Percentiles rank a stretch among this genome's conserved stretches.
Evolutionary conservation across 352 stramenopile genomes (phyloP).

Genomic region (Phytophthora pini): DNA sequence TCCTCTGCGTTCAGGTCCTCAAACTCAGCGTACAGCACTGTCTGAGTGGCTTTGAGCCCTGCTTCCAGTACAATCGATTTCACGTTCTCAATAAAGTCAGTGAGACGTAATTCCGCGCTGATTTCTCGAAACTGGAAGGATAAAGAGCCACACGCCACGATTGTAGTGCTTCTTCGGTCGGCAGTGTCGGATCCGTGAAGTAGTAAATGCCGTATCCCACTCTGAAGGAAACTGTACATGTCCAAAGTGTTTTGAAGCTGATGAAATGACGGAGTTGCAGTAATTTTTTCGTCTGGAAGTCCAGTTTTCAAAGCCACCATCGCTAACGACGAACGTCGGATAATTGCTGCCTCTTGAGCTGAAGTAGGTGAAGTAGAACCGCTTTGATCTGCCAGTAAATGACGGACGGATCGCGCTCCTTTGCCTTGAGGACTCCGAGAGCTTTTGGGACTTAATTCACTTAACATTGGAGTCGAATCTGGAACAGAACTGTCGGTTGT

Average conservation of each 20-base stretch:
- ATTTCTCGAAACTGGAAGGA: conserved; percentile 67
- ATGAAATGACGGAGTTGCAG: conserved; percentile 31
- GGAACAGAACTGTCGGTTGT: conserved; percentile 2
- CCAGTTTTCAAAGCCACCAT: conserved; percentile 33
- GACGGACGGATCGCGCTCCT: conserved; percentile 13
- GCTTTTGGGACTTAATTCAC: conserved; percentile 8
- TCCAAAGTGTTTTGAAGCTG: conserved; percentile 65
- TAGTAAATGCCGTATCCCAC: conserved; percentile 45
- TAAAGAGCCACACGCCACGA: conserved; percentile 58
- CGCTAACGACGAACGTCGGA: conserved; percentile 36
- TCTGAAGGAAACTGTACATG: conserved; percentile 57
- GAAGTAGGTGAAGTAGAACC: not conserved
- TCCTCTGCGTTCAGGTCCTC: conserved; percentile 51
- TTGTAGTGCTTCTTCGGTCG: conserved; percentile 47
- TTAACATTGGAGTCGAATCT: not conserved
- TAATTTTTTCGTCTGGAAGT: conserved; percentile 40
- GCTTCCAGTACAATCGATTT: conserved; percentile 56
- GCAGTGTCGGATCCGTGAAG: conserved; percentile 51
- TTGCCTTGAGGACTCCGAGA: conserved; percentile 17
- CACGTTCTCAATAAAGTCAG: conserved; percentile 54
- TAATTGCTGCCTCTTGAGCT: conserved; percentile 12
- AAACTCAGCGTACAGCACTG: conserved; percentile 61
- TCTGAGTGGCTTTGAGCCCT: conserved; percentile 56
- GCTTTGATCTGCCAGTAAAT: conserved; percentile 6
- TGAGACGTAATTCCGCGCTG: conserved; percentile 28